Evolutionary conservation across 2,329 filamentous ascomycete genomes (phyloP).

Genomic region (Penicillium sp.): DNA sequence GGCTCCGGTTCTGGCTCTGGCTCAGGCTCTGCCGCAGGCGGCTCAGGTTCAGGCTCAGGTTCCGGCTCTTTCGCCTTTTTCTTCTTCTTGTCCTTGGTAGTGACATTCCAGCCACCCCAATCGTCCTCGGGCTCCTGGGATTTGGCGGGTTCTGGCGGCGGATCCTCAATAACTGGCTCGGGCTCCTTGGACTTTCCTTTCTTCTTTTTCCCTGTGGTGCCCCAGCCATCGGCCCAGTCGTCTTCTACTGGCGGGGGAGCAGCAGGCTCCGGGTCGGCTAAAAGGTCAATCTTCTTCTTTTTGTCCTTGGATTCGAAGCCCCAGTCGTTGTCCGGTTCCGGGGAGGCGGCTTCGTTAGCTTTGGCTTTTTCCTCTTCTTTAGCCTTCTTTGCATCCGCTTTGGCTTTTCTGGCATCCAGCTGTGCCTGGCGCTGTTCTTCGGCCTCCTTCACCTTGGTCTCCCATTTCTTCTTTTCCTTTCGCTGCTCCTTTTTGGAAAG

Average conservation of each 20-base stretch:
- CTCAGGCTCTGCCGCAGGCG: slow-evolving; percentile 19
- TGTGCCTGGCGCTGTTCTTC: slow-evolving; percentile 12
- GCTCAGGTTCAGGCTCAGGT: slow-evolving; percentile 18
- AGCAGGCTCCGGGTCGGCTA: slow-evolving; percentile 26
- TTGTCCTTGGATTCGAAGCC: slow-evolving; percentile 33
- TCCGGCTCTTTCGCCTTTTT: slow-evolving; percentile 32
- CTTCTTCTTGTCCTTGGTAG: slow-evolving; percentile 30
- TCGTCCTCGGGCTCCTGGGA: slow-evolving; percentile 25
- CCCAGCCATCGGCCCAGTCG: slow-evolving; percentile 34
- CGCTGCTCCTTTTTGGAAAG: slow-evolving; percentile 30
- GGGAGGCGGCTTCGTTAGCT: slow-evolving; percentile 11
- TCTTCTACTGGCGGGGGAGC: slow-evolving; percentile 30
- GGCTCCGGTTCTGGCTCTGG: slow-evolving; percentile 28
- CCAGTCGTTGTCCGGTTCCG: slow-evolving; percentile 27
- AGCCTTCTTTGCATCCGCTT: slow-evolving; percentile 22
- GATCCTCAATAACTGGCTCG: slow-evolving; percentile 18
- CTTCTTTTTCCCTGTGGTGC: slow-evolving; percentile 35
- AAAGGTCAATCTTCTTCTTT: slow-evolving; percentile 29
- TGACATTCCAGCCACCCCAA: slow-evolving; percentile 25
- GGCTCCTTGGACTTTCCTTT: slow-evolving; percentile 37
- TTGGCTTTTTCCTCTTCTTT: slow-evolving; percentile 18
- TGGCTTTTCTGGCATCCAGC: slow-evolving; percentile 8
- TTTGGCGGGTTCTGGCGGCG: slow-evolving; percentile 18
- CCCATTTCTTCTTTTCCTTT: slow-evolving; percentile 30
- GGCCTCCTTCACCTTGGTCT: slow-evolving; percentile 21